Base-by-base conservation (phyloP, 2,329 filamentous ascomycete species). In the Botrytis squamosa region DNA sequence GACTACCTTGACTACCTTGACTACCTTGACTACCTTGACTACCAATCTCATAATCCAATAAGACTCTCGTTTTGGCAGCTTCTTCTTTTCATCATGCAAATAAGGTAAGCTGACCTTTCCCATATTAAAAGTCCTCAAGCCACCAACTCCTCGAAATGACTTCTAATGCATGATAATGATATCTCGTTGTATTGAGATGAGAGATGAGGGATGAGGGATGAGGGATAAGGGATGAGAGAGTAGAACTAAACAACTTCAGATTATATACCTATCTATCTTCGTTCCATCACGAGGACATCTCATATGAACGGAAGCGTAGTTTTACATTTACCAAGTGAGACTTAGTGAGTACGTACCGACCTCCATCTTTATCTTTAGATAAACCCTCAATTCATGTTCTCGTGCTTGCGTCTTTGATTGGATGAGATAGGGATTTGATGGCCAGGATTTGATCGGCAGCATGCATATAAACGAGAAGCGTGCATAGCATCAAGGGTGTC, bases 401-500 rank as follows among this genome's bases (percentile, higher is more conserved):
- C 46, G 46, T 42, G 20, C 14, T 44, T 67, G 33, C 20, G 5
- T 22, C 36, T 67, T 2, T 72, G 10, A 72, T 72, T 72, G 70
- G 70, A 42, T 44, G 18, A 44, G 49, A 57, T 33, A 57, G 49
- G 49, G 66, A 57, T 42, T 22, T 9, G 8, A 36, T 33, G 40
- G 40, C n/a, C 46, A 44, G 68, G 22, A 70, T 70, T 49, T 52
- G 62, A 72, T 72, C 70, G 46, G 70, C 70, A 67, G 14, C 42
- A 44, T 67, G 70, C 62, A 72, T 67, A 18, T 59, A 72, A 67
- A 72, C 62, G 70, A 72, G 70, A 46, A 72, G 66, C 29, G 8
- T 72, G 62, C 70, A 72, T 63, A 29, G 52, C 52, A 57, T 57
- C 52, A 29, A 57, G 52, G n/a, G 52, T 57, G n/a, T 29, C 52